Evolutionary conservation across 2,329 filamentous ascomycete species (phyloP), one percentile per base, ranked within the genome.

Genomic region (Fusarium chuoi): DNA sequence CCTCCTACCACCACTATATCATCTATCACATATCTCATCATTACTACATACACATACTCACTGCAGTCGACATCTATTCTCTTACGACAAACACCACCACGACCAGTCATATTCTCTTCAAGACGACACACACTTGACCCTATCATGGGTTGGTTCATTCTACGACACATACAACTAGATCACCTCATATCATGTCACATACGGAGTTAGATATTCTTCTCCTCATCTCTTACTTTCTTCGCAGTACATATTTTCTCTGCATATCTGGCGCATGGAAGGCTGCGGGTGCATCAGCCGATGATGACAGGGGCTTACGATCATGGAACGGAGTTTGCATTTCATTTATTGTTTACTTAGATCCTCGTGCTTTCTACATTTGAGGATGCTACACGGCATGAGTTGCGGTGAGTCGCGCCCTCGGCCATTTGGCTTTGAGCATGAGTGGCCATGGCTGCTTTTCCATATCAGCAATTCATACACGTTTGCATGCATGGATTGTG

Each of bases 241-340:
- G 61, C 51, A 55, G 70, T 74, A 77, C 44, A 75, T 77, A 65
- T 33, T 54, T 59, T 52, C 58, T 62, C 63, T 77, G 73, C 76
- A 78, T 78, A 75, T 69, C 57, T 51, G 76, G 77, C 76, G 77
- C 70, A 75, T 75, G 72, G 54, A 68, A 64, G 68, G 72, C 65
- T 74, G 61, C 71, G 73, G 75, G 73, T 67, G 63, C 70, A 75
- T 77, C 66, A 64, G 75, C 73, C 71, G 70, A 62, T 44, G 60
- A 62, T 68, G 77, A 73, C 59, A 55, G 65, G 71, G 62, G 58
- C 28, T 59, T 62, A 76, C 49, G 71, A 73, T 71, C 75, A 79
- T 77, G 72, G 75, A 69, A 59, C 58, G 77, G 77, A 77, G 77
- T 78, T 74, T 65, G 60, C 42, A 49, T 36, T 65, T 67, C 35